Evolutionary conservation across 2,329 filamentous ascomycete species (phyloP).

Genomic region (Nigrospora oryzae): DNA sequence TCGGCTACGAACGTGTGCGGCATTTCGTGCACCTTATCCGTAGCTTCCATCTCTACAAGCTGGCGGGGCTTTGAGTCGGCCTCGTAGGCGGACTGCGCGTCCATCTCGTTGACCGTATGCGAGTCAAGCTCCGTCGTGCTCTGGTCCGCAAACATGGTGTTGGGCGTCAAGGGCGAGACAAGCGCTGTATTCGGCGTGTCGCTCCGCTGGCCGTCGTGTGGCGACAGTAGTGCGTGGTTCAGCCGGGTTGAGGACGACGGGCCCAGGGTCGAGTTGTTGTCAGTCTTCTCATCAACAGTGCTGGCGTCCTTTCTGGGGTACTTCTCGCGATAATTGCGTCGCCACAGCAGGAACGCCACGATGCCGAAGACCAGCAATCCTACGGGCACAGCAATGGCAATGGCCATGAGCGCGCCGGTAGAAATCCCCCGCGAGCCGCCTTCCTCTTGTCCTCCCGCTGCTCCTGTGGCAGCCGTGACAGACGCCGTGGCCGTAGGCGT

Average conservation of each 20-base stretch:
- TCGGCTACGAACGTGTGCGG: not conserved
- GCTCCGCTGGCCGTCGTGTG: not conserved
- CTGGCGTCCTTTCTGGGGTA: not conserved
- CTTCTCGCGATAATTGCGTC: not conserved
- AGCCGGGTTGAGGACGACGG: not conserved
- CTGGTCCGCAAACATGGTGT: not conserved
- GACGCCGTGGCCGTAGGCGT: not conserved
- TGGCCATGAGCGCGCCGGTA: not conserved
- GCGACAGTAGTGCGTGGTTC: not conserved
- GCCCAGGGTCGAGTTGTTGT: too few relatives aligned
- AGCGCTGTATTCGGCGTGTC: not conserved
- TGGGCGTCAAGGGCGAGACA: conserved; percentile 1
- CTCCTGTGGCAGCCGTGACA: not conserved
- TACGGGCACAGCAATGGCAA: not conserved
- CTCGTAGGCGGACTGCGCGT: not conserved
- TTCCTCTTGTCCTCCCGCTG: not conserved
- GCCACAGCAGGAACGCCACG: conserved; percentile 1
- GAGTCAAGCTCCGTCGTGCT: conserved; percentile 2
- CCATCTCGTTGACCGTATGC: conserved; percentile 1
- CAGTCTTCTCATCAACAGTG: not conserved
- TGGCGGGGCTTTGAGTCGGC: not conserved
- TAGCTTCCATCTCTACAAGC: not conserved
- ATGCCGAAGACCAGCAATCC: not conserved
- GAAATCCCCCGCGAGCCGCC: not conserved
- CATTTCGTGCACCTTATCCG: not conserved